A percentile compares a stretch with the other conserved stretches of the same genome.
Evolutionary conservation across 805 yeast species (phyloP).

Genomic region (Starmerella sp.): DNA sequence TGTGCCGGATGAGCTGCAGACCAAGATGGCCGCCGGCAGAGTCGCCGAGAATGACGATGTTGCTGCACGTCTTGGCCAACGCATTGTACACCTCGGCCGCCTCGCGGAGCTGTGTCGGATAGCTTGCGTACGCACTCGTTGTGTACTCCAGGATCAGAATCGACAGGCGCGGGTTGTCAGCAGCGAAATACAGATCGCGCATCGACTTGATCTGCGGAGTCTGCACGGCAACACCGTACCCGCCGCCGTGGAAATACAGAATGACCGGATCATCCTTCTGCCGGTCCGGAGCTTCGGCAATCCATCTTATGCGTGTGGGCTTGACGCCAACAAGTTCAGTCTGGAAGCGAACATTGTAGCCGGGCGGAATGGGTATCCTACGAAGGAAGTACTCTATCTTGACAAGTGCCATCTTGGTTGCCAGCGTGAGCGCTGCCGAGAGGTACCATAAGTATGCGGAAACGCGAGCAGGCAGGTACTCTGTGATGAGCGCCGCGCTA

Average conservation of each 20-base stretch:
- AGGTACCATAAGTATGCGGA: too few relatives aligned
- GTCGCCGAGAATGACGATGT: conserved; percentile 25
- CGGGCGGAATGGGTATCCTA: background rate
- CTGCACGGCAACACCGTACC: conserved; percentile 4
- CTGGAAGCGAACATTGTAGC: background rate
- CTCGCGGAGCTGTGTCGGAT: conserved; percentile 23
- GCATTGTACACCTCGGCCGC: conserved; percentile 16
- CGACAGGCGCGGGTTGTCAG: conserved; percentile 17
- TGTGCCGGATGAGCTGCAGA: background rate
- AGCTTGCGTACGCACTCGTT: conserved; percentile 12
- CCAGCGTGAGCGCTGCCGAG: background rate
- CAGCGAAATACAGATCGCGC: background rate
- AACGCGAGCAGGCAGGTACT: too few relatives aligned
- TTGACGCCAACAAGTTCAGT: background rate
- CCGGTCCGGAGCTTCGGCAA: conserved; percentile 13
- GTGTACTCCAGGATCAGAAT: conserved; percentile 24
- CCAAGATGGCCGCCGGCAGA: conserved; percentile 27
- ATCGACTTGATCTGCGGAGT: conserved; percentile 1
- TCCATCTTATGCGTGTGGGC: conserved; percentile 3
- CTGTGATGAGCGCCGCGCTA: too few relatives aligned
- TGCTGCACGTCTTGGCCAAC: conserved; percentile 15
- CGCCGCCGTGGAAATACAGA: conserved; percentile 20
- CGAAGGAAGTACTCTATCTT: background rate
- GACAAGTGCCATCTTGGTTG: background rate
- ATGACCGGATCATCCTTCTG: conserved; percentile 16